These are phyloP conservation scores for Leishmania amazonensis DNA, from an alignment of 208 protist genomes.

Conservation along the genomic window DNA sequence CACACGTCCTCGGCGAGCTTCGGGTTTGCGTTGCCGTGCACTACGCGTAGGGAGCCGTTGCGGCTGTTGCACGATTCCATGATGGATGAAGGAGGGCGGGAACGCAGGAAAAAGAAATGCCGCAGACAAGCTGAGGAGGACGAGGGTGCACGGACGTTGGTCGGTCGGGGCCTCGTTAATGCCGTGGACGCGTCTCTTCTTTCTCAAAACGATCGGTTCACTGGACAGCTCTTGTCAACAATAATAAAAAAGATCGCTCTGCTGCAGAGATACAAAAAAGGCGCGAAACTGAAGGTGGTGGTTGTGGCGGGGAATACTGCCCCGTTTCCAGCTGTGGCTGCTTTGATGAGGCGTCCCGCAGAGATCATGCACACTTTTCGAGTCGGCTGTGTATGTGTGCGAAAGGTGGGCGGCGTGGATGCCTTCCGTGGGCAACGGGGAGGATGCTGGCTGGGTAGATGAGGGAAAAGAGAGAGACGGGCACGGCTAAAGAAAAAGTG, in stretches of 20 bases:
- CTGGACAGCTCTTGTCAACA: background rate
- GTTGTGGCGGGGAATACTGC: background rate
- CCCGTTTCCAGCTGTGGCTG: background rate
- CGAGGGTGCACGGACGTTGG: background rate
- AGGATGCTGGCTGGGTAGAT: background rate
- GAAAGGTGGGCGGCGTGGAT: background rate
- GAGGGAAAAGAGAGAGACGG: background rate
- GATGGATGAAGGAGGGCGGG: background rate
- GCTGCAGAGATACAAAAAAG: background rate
- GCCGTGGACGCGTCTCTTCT: background rate
- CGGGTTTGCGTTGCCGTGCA: conserved; percentile 88
- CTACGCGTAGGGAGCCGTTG: conserved; percentile 79
- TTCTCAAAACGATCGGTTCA: background rate
- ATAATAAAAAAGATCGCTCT: background rate
- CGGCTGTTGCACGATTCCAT: conserved; percentile 37
- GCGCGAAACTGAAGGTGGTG: background rate
- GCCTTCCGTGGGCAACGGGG: background rate
- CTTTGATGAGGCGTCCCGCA: background rate
- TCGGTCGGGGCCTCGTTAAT: background rate
- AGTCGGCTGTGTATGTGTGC: background rate
- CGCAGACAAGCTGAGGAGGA: background rate
- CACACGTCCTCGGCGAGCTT: conserved; percentile 85
- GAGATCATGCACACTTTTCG: background rate
- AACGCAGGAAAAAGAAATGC: background rate
- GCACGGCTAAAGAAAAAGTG: background rate